A percentile compares a stretch with the other conserved stretches of the same genome.
Conservation (phyloP, 495 filamentous ascomycete species). For the Glonium stellatum region DNA sequence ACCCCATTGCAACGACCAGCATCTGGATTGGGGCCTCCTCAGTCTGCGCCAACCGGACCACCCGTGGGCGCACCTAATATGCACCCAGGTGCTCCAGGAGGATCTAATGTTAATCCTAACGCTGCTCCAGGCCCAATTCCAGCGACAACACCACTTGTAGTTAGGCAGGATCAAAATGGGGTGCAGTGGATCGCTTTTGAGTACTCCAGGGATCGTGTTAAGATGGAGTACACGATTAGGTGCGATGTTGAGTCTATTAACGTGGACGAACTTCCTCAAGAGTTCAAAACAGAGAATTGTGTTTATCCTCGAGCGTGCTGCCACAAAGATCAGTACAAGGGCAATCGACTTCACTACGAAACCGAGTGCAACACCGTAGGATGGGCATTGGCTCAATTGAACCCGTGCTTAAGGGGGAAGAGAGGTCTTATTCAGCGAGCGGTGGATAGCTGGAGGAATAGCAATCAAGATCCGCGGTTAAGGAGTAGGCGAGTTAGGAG, state of each 20-base stretch:
- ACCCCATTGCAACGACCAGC: slow-evolving; percentile 50
- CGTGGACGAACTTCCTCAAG: slow-evolving; percentile 70
- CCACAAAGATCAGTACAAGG: slow-evolving; percentile 88
- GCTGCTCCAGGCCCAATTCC: slow-evolving; percentile 97
- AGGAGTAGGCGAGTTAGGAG: slow-evolving; percentile 85
- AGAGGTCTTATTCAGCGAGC: slow-evolving; percentile 92
- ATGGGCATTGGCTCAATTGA: slow-evolving; percentile 91
- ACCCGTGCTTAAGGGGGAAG: slow-evolving; percentile 84
- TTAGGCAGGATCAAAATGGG: slow-evolving; percentile 90
- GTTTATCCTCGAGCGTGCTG: slow-evolving; percentile 95
- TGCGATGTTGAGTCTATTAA: slow-evolving; percentile 97
- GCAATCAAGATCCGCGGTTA: slow-evolving; percentile 88
- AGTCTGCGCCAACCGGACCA: slow-evolving; percentile 41
- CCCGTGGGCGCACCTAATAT: slow-evolving; percentile 49
- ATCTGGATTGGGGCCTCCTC: slow-evolving; percentile 45
- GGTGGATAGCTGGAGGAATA: slow-evolving; percentile 98
- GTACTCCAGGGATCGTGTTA: slow-evolving; percentile 93
- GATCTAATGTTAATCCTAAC: slow-evolving; percentile 61
- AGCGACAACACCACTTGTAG: slow-evolving; percentile 92
- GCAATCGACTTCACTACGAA: slow-evolving; percentile 91
- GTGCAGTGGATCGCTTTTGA: slow-evolving; percentile 99
- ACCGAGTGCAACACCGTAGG: slow-evolving; percentile 98
- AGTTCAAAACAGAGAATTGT: slow-evolving; percentile 97
- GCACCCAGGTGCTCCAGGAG: slow-evolving; percentile 37
- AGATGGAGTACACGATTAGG: slow-evolving; percentile 99